Conservation (phyloP, 2,329 filamentous ascomycete genomes). For the Fusarium subglutinans region DNA sequence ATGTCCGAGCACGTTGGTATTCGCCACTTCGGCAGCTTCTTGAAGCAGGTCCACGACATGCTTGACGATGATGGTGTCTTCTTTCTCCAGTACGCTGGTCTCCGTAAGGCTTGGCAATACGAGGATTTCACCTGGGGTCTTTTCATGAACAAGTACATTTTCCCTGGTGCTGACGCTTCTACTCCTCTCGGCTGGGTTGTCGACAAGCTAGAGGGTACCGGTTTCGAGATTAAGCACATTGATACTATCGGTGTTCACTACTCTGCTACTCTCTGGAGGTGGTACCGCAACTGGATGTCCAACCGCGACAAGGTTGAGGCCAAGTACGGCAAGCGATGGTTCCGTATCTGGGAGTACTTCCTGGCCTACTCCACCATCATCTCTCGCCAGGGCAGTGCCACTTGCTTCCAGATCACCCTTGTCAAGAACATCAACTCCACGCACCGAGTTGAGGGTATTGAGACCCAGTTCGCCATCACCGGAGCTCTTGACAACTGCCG, state of each 20-base stretch:
- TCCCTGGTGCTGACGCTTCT: constrained; percentile 95
- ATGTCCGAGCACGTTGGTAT: constrained; percentile 99
- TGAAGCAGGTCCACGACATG: constrained; percentile 91
- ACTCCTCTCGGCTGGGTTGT: constrained; percentile 91
- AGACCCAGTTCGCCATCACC: constrained; percentile 73
- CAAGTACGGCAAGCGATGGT: constrained; percentile 97
- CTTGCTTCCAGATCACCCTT: constrained; percentile 87
- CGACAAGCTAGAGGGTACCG: constrained; percentile 79
- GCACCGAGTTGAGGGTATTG: constrained; percentile 82
- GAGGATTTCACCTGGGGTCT: constrained; percentile 98
- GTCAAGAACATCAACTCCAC: constrained; percentile 95
- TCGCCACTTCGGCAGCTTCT: constrained; percentile 82
- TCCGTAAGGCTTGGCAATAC: constrained; percentile 96
- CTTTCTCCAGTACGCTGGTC: constrained; percentile 94
- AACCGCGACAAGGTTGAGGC: constrained; percentile 92
- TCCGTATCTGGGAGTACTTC: constrained; percentile 96
- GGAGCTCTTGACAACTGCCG: constrained; percentile 63
- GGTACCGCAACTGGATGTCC: constrained; percentile 98
- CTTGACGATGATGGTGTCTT: constrained; percentile 95
- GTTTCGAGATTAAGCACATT: constrained; percentile 82
- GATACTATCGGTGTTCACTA: constrained; percentile 98
- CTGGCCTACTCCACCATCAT: constrained; percentile 86
- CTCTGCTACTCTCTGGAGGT: constrained; percentile 94
- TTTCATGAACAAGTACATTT: constrained; percentile 99
- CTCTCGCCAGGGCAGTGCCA: constrained; percentile 85